Evolutionary conservation across 2,329 filamentous ascomycete species (phyloP), one percentile per base, ranked within the genome.

Genomic region (Fusarium sulawesiense): DNA sequence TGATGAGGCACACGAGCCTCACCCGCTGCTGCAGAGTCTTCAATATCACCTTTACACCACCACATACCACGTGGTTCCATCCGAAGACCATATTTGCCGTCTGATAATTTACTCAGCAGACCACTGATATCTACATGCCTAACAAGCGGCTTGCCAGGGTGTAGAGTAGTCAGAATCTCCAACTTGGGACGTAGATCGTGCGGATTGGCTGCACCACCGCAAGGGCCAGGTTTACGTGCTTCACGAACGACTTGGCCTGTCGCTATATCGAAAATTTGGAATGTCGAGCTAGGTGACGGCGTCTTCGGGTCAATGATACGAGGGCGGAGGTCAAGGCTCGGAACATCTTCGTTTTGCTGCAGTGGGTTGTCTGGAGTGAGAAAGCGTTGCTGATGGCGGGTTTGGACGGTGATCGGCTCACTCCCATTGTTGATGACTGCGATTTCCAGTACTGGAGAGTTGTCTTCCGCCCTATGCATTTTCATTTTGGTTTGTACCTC

Each of bases 1-100:
- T 54, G 2, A 10, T 44, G 50, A 32, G 50, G 50, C 23, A 54
- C 50, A 32, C 50, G 40, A 7, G 20, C 27, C 10, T 32, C 50
- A 12, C 6, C 49, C 5, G 3, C n/a, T 25, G 1, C 30, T 4
- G 3, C 20, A 25, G 20, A 40, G 7, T 41, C 34, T 29, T 41
- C 21, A 25, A 18, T 11, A 21, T 51, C 34, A 12, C 49, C 34
- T 20, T 10, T 41, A 13, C 49, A 51, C 34, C 49, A 51, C 34
- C 49, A 51, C 34, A 41, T 21, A 11, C 49, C 34, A 12, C 34
- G 25, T 0, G 49, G 8, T 41, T 51, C 49, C 34, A 51, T 51
- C 34, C 34, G 21, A 10, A 51, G 34, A 3, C 23, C 49, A 16
- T 29, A 51, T 3, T 21, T n/a, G 2, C 34, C 49, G 9, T 41